Evolutionary conservation across 108 stramenopile species (phyloP), one percentile per base, ranked within the genome.

Genomic region (Skeletonema costatum): DNA sequence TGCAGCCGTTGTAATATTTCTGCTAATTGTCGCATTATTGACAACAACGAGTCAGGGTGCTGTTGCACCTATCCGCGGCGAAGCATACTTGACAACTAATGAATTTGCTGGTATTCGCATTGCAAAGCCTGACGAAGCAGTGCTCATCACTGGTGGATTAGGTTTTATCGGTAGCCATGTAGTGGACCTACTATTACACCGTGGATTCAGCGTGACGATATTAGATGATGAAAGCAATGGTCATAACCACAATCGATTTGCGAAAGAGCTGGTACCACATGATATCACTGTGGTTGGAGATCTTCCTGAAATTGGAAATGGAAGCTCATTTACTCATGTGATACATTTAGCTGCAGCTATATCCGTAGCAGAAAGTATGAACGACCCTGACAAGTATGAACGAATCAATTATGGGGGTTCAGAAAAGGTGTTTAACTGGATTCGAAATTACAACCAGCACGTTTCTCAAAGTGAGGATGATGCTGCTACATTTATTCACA

Each of bases 161-260:
- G 95, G 95, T 4, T 96, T 96, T 76, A 92, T 96, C 29, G 95
- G 95, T 1, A 83, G 82, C 56, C 89, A 90, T 82, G 87, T 90
- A 0, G 87, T 82, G 29, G 84, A 89, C 19, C 36, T 72, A 39
- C 76, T 95, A 9, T 74, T 95, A 39, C 72, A 66, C 8, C 86
- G 94, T n/a, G 94, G 94, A 19, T 92, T 93, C 66, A 67, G 79
- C 29, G 94, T 95, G 32, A 84, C 92, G 8, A 85, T 93, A 32
- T 77, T 94, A 21, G 94, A 95, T 64, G 94, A 95, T 46, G 86
- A 73, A 58, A 84, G 75, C 38, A 85, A 76, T 69, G 83, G 79
- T 25, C 84, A 89, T 16, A 82, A 82, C 73, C 81, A 76, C 32
- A 82, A 82, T 64, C 21, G 19, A 62, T 51, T 59, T 42, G 75